Evolutionary conservation across 352 stramenopile genomes (phyloP), one percentile per base, ranked within the genome.

Genomic region (Pythium dissotocum): DNA sequence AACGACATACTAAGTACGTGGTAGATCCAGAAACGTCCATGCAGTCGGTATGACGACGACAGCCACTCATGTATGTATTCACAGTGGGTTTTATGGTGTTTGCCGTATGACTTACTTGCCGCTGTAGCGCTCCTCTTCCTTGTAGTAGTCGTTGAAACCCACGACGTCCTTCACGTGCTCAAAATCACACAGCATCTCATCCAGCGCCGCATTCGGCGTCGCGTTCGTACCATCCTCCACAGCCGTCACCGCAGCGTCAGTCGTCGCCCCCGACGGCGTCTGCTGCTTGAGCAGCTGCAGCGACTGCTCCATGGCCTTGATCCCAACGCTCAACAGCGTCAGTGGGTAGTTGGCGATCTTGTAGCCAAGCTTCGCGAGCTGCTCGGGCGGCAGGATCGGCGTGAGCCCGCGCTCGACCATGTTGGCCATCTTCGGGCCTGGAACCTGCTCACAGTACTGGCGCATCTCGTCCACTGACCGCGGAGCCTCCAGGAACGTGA

Each of bases 401-500:
- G 94, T 98, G 53, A 92, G 83, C 6, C 96, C 96, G 24, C 92
- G 93, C 76, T 98, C 94, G 32, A 98, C 82, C 95, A 98, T 98
- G 70, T 98, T 98, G 40, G 93, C 93, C 53, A 98, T 82, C 79
- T 99, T 98, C 8, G 90, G 78, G 32, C 96, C 96, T 0, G 85
- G 79, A 4, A 99, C 95, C 44, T 90, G 67, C 30, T 73, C 63
- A 71, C 96, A 98, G 70, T 97, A 98, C 51, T 82, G 77, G 63
- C 87, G 52, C 93, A 98, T 98, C 77, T 98, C 89, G 6, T 97
- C 87, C 0, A 97, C 70, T 0, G 87, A 93, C 60, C 90, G 82
- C 1, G 93, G 95, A 6, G 95, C 93, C 61, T 99, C 97, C 7
- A 99, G 70, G 71, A 99, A 99, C 14, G 94, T 98, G 66, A 98